These are phyloP conservation scores for Pseudocercospora fuligena DNA, from an alignment of 2,329 filamentous ascomycete species.

Conservation along the genomic window DNA sequence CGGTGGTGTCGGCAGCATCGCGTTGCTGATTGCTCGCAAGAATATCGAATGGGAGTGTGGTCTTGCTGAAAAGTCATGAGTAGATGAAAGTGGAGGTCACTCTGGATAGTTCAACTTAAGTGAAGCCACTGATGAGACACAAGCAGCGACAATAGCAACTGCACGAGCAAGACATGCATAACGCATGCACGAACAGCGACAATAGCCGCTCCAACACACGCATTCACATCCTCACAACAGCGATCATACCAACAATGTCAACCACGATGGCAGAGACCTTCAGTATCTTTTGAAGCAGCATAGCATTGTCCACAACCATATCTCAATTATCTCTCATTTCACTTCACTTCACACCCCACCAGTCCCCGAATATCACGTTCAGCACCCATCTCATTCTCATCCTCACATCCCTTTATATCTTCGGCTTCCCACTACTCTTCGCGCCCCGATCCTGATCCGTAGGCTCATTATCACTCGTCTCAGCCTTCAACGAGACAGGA, in stretches of 20 bases:
- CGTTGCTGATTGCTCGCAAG: background rate
- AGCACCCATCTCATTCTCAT: background rate
- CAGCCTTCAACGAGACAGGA: conserved; percentile 43
- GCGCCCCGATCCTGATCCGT: conserved; percentile 42
- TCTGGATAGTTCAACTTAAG: background rate
- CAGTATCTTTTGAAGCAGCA: background rate
- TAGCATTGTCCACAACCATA: background rate
- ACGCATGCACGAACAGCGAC: background rate
- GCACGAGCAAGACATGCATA: background rate
- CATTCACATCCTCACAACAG: background rate
- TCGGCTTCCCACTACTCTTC: conserved; percentile 37
- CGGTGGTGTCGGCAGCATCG: conserved; percentile 9
- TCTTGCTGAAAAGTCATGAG: background rate
- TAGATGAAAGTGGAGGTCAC: background rate
- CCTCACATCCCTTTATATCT: conserved; percentile 33
- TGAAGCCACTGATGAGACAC: background rate
- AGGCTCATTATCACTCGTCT: conserved; percentile 41
- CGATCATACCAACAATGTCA: background rate
- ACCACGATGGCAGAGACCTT: background rate
- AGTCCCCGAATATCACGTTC: background rate
- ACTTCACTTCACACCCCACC: background rate
- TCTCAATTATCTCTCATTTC: background rate
- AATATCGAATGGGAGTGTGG: background rate
- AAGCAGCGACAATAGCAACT: background rate
- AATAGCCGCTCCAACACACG: background rate